Evolutionary conservation across 2,329 filamentous ascomycete species (phyloP), one percentile per base, ranked within the genome.

Genomic region (Botrytis elliptica): DNA sequence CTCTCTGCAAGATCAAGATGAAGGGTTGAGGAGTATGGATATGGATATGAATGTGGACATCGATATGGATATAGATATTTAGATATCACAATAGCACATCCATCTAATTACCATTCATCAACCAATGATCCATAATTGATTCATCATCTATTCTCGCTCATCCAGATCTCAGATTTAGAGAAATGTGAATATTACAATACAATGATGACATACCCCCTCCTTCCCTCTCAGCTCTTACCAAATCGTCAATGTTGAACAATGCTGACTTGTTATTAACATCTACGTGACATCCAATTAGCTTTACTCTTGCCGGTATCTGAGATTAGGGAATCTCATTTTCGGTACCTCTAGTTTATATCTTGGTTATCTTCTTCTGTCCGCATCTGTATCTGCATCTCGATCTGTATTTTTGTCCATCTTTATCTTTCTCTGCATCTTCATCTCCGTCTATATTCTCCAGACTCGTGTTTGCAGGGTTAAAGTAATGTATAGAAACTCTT

Each of bases 1-100:
- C 42, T 44, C 42, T 44, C 42, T 20, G 44, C 44, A 46, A 44
- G 20, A 46, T 8, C 44, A 46, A 46, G 20, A 46, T 22, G 3
- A 9, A 46, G 0, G 7, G 7, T 22, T 9, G 20, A 0, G 0
- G 44, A 7, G 2, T 46, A 9, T 22, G 44, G 0, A 9, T 4
- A 0, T 20, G 7, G 44, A 46, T 46, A 9, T 46, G 16, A 6
- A 44, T 44, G 5, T 20, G 42, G 6, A 18, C 20, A 18, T 42
- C 29, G 29, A 29, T 29, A 29, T 29, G 29, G 1, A 1, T 42
- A 14, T 42, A 16, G 4, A 42, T 42, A 7, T 44, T 7, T 46
- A 46, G 44, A 7, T 9, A 2, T 4, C 22, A 8, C 9, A 8
- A 22, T 46, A 22, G 0, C 8, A 46, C 3, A 22, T 20, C 42